Percentiles rank a stretch among this genome's conserved stretches.
phyloP scores from a whole-genome alignment of 495 filamentous ascomycete species.

The Neurospora sp. region DNA sequence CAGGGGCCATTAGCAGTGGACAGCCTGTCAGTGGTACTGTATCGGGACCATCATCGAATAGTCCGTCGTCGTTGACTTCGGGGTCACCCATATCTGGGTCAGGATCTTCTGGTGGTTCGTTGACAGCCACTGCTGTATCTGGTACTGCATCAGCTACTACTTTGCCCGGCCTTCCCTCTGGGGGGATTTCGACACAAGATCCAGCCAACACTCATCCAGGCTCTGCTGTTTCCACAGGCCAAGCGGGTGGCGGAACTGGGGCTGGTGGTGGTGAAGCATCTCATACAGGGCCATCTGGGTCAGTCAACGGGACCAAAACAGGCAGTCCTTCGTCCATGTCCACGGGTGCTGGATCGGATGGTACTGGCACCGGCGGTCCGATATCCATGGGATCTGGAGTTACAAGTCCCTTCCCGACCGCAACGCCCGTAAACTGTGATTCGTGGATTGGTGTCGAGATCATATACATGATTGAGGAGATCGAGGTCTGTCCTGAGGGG shows the following conservation, averaged over 20 bases:
- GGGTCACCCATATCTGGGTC: neutral
- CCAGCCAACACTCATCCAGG: neutral
- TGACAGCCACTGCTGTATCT: neutral
- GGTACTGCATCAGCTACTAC: neutral
- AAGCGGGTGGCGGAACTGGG: neutral
- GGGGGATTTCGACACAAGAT: neutral
- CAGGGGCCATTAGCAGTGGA: neutral
- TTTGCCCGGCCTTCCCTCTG: neutral
- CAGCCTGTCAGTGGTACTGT: neutral
- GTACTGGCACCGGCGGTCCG: neutral
- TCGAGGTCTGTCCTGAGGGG: constrained; percentile 21
- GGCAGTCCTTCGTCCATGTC: neutral
- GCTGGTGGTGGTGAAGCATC: neutral
- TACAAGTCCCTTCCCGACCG: constrained; percentile 1
- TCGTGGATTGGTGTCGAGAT: constrained; percentile 29
- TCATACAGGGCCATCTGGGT: neutral
- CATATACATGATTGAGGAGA: constrained; percentile 23
- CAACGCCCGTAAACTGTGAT: constrained; percentile 9
- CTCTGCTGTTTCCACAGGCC: neutral
- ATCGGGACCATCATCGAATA: neutral
- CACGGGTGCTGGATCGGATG: neutral
- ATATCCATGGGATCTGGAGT: neutral
- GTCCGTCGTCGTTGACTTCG: neutral
- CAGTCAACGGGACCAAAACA: neutral
- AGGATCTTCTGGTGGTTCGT: neutral